Conservation (phyloP, 1,139 yeast species). For the Pichia kudriavzevii region DNA sequence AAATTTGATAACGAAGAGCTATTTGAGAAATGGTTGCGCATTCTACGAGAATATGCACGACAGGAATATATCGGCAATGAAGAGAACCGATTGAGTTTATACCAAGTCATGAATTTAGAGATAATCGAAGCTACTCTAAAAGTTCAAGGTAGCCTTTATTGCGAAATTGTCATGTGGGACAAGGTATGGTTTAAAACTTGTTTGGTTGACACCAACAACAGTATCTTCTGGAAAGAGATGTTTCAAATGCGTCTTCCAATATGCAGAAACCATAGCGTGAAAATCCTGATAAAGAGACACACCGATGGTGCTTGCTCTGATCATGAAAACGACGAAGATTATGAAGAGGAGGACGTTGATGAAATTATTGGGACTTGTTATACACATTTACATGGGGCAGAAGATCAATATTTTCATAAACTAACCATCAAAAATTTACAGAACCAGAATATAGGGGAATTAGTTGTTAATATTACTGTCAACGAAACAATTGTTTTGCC, state of each 20-base stretch:
- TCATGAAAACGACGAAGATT: too few relatives aligned
- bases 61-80: slow-evolving; percentile 43
- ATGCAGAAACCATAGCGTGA: slow-evolving; percentile 42
- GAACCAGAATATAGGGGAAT: slow-evolving; percentile 42
- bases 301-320: too few relatives aligned
- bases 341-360: slow-evolving; percentile 22
- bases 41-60: slow-evolving; percentile 60
- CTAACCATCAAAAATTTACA: slow-evolving; percentile 24
- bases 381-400: slow-evolving; percentile 48
- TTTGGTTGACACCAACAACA: slow-evolving; percentile 39
- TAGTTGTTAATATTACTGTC: slow-evolving; percentile 47
- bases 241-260: slow-evolving; percentile 51
- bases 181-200: slow-evolving; percentile 67
- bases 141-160: slow-evolving; percentile 32
- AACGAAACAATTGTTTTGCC: slow-evolving; percentile 56
- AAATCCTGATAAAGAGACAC: slow-evolving; percentile 43
- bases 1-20: too few relatives aligned
- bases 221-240: slow-evolving; percentile 64
- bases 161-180: slow-evolving; percentile 62
- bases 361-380: slow-evolving; percentile 43
- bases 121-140: slow-evolving; percentile 31
- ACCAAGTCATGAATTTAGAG: slow-evolving; percentile 47
- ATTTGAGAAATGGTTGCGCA: slow-evolving; percentile 63
- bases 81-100: slow-evolving; percentile 43
- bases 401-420: slow-evolving; percentile 22